Evolutionary conservation across 345 rosid genomes (phyloP).

Genomic region (Syzygium aromaticum): DNA sequence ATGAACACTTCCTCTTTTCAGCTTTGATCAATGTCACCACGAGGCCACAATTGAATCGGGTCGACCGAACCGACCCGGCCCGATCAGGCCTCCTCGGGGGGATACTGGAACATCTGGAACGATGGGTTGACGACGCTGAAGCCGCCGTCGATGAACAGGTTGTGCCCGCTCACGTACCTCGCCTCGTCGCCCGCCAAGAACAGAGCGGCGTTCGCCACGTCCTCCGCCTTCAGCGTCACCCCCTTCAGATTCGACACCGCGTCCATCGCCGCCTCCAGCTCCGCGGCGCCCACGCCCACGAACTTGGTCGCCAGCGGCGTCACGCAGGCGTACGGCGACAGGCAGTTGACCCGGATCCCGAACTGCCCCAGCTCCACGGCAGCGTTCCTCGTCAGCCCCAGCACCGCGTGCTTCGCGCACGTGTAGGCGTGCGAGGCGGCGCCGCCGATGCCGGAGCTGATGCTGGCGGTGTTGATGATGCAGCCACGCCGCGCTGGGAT

Average conservation of each 20-base stretch:
- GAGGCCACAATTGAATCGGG: not conserved
- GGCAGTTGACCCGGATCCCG: constrained; percentile 41
- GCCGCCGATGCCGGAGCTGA: constrained; percentile 10
- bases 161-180: constrained; percentile 40
- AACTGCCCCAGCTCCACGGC: constrained; percentile 42
- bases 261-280: constrained; percentile 16
- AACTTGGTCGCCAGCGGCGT: constrained; percentile 33
- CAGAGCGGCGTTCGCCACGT: constrained; percentile 40
- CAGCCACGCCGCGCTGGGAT: constrained; percentile 21
- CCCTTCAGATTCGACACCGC: constrained; percentile 23
- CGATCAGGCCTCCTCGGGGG: not conserved
- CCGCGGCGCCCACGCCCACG: constrained; percentile 10
- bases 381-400: constrained; percentile 39
- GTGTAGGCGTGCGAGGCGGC: constrained; percentile 27
- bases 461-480: constrained; percentile 27
- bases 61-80: not conserved
- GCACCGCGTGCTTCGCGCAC: constrained; percentile 38
- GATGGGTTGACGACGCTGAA: constrained; percentile 30
- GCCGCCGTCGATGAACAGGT: constrained; percentile 40
- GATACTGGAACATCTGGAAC: constrained; percentile 17
- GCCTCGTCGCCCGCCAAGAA: constrained; percentile 46
- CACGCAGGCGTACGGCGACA: constrained; percentile 30
- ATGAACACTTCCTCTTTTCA: not conserved
- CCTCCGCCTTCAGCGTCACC: constrained; percentile 30
- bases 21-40: not conserved